Percentiles rank a stretch among this genome's conserved stretches.
Evolutionary conservation across 2,329 filamentous ascomycete genomes (phyloP).

Genomic region (Stemphylium beticola): DNA sequence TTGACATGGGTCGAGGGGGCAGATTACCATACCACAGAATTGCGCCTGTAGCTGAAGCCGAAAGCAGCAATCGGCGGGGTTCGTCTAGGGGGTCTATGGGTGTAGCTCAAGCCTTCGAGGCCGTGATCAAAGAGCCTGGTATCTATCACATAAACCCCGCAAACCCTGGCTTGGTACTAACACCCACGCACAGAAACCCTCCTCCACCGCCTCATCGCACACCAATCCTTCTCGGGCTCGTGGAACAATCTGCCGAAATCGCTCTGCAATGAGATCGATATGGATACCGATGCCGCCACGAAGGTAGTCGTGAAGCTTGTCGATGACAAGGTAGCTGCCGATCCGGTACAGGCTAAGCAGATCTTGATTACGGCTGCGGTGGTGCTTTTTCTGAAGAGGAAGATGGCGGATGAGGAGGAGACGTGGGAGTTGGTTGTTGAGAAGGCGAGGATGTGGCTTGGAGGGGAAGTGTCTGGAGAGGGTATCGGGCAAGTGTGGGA

Average conservation of each 20-base stretch:
- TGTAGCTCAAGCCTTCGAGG: too few species aligned
- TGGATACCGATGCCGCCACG: background rate
- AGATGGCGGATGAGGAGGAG: constrained; percentile 2
- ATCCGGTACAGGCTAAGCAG: background rate
- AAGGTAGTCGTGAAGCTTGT: background rate
- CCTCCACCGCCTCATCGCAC: constrained; percentile 2
- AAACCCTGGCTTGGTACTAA: background rate
- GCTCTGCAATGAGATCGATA: background rate
- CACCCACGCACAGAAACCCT: background rate
- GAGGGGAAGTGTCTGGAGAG: background rate
- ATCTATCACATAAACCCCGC: background rate
- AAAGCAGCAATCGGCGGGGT: too few species aligned
- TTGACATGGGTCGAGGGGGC: background rate
- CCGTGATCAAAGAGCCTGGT: background rate
- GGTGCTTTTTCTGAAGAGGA: background rate
- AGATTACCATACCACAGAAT: background rate
- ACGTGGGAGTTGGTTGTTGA: constrained; percentile 11
- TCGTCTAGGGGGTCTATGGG: too few species aligned
- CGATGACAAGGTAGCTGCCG: background rate
- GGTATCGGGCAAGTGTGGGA: background rate
- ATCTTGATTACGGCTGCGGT: background rate
- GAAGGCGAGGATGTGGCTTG: constrained; percentile 7
- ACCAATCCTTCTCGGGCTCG: constrained; percentile 2
- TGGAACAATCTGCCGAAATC: background rate
- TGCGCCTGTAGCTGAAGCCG: too few species aligned